Evolutionary conservation across 768 basidiomycete genomes (phyloP).

Genomic region (Coprinopsis sp.): DNA sequence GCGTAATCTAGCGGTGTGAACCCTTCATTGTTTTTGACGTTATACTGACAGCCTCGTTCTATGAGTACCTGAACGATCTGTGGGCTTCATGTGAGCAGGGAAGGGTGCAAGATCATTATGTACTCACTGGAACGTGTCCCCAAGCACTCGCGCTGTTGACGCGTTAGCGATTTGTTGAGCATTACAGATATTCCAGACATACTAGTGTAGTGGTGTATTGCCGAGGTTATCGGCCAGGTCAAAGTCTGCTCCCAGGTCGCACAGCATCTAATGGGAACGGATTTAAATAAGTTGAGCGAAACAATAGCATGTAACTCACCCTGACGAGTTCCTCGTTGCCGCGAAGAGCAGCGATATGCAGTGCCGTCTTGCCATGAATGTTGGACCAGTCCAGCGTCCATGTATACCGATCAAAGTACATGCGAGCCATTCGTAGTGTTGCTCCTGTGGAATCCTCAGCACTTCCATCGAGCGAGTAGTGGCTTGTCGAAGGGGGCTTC

Average conservation of each 20-base stretch:
- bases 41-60: constrained; percentile 81
- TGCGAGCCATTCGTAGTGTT: constrained; percentile 77
- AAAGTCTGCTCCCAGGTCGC: constrained; percentile 85
- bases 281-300: constrained; percentile 4
- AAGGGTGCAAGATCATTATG: background rate
- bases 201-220: constrained; percentile 93
- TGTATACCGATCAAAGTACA: constrained; percentile 84
- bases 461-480: constrained; percentile 42
- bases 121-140: constrained; percentile 74
- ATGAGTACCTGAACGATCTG: constrained; percentile 84
- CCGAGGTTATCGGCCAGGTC: constrained; percentile 89
- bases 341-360: constrained; percentile 83
- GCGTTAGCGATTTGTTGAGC: constrained; percentile 10
- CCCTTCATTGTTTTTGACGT: constrained; percentile 82
- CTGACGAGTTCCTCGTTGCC: constrained; percentile 88
- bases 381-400: constrained; percentile 93
- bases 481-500: constrained; percentile 45
- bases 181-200: constrained; percentile 9
- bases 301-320: constrained; percentile 39
- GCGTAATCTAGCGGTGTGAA: constrained; percentile 93
- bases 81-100: background rate
- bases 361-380: constrained; percentile 80
- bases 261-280: constrained; percentile 63
- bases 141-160: constrained; percentile 73
- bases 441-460: constrained; percentile 66